Conservation (phyloP, 495 filamentous ascomycete species). For the Trichocladium antarcticum region DNA sequence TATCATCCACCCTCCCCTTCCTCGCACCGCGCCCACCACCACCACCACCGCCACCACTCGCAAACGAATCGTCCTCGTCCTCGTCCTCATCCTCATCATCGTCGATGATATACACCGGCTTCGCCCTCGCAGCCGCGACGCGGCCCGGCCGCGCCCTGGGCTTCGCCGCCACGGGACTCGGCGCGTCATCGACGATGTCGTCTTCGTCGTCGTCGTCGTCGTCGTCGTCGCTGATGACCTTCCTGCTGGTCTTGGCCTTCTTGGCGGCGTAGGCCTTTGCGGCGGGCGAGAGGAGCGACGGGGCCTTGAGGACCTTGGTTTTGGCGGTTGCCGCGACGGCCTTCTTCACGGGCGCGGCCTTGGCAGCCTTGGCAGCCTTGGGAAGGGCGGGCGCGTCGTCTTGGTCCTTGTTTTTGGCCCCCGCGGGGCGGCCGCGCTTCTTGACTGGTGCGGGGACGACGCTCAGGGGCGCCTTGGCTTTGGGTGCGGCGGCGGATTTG, state of each 20-base stretch:
- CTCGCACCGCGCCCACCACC: not conserved
- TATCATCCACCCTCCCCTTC: not conserved
- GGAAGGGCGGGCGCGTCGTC: constrained; percentile 12
- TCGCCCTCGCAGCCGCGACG: constrained; percentile 34
- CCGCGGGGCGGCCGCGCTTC: constrained; percentile 42
- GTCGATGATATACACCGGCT: constrained; percentile 28
- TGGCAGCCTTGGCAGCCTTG: too few relatives aligned
- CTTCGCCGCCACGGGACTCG: constrained; percentile 32
- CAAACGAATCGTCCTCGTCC: constrained; percentile 16
- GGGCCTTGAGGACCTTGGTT: not conserved
- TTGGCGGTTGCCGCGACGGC: constrained; percentile 7
- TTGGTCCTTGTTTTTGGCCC: constrained; percentile 40
- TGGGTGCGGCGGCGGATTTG: constrained; percentile 30
- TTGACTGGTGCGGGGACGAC: constrained; percentile 36
- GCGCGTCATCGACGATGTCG: constrained; percentile 27
- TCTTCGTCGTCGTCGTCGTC: constrained; percentile 36
- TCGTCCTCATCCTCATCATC: constrained; percentile 41
- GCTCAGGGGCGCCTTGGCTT: constrained; percentile 27
- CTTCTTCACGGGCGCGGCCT: constrained; percentile 10
- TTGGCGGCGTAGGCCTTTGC: constrained; percentile 76
- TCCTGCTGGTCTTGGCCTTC: constrained; percentile 45
- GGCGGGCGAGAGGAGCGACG: constrained; percentile 49
- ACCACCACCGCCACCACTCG: not conserved
- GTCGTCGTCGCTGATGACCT: constrained; percentile 31
- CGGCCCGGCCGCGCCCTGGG: constrained; percentile 38